Base-by-base conservation (phyloP, 257 asterid species). In the Solanum virginianum region DNA sequence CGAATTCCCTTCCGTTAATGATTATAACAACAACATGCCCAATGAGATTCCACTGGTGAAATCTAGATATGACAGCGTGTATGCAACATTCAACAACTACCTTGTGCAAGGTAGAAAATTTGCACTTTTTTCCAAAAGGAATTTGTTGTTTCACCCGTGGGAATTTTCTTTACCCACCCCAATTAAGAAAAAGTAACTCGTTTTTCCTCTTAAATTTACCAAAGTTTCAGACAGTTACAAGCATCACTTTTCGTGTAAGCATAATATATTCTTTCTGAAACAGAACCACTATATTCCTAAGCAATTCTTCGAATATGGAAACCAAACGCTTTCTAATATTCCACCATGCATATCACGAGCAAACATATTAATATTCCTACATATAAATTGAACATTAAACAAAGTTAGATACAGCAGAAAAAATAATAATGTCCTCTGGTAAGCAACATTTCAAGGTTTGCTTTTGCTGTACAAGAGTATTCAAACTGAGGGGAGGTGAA, bases 361-460 rank as follows among this genome's bases (percentile, higher is more conserved):
- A 54, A 8, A 29, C 2, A 68, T 22, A 39, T 41, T 57, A 49
- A 60, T 57, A 80, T 39, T 22, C 85, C 62, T 22, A 53, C 63
- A 16, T 66, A 68, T 66, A 68, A 68, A 56, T 83, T 32, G 39
- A 59, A 29, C 60, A 49, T 16, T 39, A 68, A 32, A 41, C 43
- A 43, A 82, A 82, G 62, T 43, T 49, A 6, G 8, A 51, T 79
- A 51, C 8, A 10, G 41, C n/a, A 70, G 39, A 16, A 51, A 51
- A 51, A 22, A 75, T 29, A 47, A 36, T 45, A 39, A 85, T 85
- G 87, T 62, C 68, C 5, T 24, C 53, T 17, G 59, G 59, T 51
- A 79, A 79, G 47, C 87, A 87, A 87, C 87, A 56, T 32, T 87
- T 87, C 82, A 84, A 80, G 83, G 20, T 87, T 36, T 82, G 88